Conservation (phyloP, 2,329 filamentous ascomycete genomes). For the Cercospora sojina region DNA sequence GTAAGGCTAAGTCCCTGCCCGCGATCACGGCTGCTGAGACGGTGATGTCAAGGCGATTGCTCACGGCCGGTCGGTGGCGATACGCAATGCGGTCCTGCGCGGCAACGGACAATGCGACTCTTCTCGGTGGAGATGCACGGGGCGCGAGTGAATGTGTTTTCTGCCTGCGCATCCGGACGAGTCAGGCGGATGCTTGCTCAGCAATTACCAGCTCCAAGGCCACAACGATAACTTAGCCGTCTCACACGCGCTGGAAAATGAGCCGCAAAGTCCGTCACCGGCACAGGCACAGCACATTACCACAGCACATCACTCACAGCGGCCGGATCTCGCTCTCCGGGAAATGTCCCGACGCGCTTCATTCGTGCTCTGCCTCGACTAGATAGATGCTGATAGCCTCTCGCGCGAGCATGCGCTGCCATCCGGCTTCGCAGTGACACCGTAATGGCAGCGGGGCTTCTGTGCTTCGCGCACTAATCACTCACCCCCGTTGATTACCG, state of each 20-base stretch:
- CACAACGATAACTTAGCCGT: background rate
- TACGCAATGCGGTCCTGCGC: background rate
- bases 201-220: background rate
- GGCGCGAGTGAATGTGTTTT: background rate
- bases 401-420: background rate
- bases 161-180: background rate
- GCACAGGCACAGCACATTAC: background rate
- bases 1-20: slow-evolving; percentile 1
- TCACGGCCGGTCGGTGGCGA: background rate
- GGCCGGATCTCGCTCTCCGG: slow-evolving; percentile 5
- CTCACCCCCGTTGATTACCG: slow-evolving; percentile 3
- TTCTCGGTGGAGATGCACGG: background rate
- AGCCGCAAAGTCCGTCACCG: background rate
- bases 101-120: background rate
- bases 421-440: background rate
- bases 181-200: background rate
- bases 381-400: background rate
- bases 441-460: background rate
- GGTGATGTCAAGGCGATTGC: slow-evolving; percentile 3
- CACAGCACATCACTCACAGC: background rate
- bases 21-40: slow-evolving; percentile 6
- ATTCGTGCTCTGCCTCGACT: background rate
- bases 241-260: background rate
- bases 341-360: background rate
- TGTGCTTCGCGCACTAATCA: background rate